These are phyloP conservation scores for Aspergillus amoenus DNA, from an alignment of 2,329 filamentous ascomycete species.

Conservation along the genomic window DNA sequence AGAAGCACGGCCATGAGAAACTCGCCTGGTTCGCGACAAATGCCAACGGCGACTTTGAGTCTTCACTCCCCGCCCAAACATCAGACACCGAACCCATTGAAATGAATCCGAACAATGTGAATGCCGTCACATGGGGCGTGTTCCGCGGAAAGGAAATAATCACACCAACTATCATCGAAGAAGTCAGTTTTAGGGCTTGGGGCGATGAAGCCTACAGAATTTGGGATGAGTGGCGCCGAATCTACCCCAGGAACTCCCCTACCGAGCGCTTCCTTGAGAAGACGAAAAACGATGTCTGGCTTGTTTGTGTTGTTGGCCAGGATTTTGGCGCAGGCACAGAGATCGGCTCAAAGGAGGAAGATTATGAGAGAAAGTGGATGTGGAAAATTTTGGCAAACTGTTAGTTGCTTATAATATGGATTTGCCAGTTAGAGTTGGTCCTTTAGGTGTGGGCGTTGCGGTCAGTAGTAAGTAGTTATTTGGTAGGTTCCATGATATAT, in stretches of 20 bases:
- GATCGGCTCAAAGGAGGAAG: constrained; percentile 37
- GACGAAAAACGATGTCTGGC: constrained; percentile 71
- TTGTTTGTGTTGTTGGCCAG: constrained; percentile 69
- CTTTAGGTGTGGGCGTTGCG: neutral
- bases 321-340: constrained; percentile 44
- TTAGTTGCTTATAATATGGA: constrained; percentile 1
- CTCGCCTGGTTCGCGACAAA: constrained; percentile 90
- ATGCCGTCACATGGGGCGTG: constrained; percentile 95
- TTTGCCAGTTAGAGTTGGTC: neutral
- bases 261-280: constrained; percentile 70
- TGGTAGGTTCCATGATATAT: neutral
- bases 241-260: constrained; percentile 73
- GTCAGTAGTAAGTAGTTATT: neutral
- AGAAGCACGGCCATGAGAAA: constrained; percentile 58
- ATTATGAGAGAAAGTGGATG: constrained; percentile 40
- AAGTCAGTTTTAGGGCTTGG: constrained; percentile 92
- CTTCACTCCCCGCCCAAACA: constrained; percentile 46
- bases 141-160: constrained; percentile 96
- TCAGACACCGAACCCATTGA: constrained; percentile 34
- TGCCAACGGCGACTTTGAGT: constrained; percentile 71
- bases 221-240: constrained; percentile 88
- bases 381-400: constrained; percentile 40
- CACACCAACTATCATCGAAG: constrained; percentile 94
- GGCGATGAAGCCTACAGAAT: constrained; percentile 93
- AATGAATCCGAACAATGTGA: constrained; percentile 60